Conservation (phyloP, 805 yeast species). For the Candida nanaspora region DNA sequence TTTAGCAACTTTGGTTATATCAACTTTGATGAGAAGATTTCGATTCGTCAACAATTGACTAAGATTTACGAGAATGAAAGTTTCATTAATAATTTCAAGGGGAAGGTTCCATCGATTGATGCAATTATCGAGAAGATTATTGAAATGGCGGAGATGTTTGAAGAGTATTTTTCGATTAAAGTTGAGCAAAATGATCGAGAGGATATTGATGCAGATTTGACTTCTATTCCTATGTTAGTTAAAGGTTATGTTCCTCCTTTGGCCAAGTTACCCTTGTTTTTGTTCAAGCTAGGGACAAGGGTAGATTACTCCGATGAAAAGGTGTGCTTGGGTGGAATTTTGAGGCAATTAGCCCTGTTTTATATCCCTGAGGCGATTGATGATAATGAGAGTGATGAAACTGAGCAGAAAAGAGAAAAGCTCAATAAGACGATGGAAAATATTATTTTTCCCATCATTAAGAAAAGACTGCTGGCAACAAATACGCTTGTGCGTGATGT, state of each 20-base stretch:
- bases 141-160: constrained; percentile 67
- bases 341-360: constrained; percentile 62
- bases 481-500: constrained; percentile 43
- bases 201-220: constrained; percentile 28
- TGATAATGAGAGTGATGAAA: constrained; percentile 18
- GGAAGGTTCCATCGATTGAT: constrained; percentile 10
- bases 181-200: constrained; percentile 26
- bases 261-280: constrained; percentile 57
- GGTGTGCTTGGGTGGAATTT: constrained; percentile 57
- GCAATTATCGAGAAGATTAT: constrained; percentile 21
- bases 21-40: constrained; percentile 25
- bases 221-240: constrained; percentile 60
- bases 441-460: constrained; percentile 57
- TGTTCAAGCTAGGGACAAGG: constrained; percentile 51
- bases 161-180: constrained; percentile 66
- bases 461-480: constrained; percentile 60
- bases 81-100: constrained; percentile 2
- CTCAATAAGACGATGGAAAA: constrained; percentile 38
- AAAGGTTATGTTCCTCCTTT: constrained; percentile 57
- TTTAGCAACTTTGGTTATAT: constrained; percentile 77
- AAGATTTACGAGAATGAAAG: constrained; percentile 23
- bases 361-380: constrained; percentile 57
- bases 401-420: constrained; percentile 9
- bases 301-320: constrained; percentile 65
- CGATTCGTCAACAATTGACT: constrained; percentile 29